Evolutionary conservation across 371 early-diverging fungal genomes (phyloP).

Genomic region (Syncephalis plumigaleata): DNA sequence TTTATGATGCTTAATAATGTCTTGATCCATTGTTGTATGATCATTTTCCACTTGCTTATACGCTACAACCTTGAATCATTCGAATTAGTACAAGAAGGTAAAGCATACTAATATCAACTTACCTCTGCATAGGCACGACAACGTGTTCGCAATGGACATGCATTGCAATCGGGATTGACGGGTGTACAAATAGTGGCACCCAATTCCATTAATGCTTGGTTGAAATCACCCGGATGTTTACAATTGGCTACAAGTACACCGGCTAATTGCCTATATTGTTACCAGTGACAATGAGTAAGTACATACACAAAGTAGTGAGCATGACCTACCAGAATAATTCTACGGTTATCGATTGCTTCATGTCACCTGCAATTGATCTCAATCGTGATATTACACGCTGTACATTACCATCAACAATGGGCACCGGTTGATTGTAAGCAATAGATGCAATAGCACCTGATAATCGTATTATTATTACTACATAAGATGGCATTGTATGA

Average conservation of each 20-base stretch:
- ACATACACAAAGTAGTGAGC: background rate
- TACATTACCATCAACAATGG: constrained; percentile 71
- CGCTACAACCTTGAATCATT: background rate
- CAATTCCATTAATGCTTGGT: constrained; percentile 74
- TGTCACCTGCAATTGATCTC: constrained; percentile 50
- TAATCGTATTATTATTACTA: background rate
- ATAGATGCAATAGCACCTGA: constrained; percentile 58
- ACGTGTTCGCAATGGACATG: constrained; percentile 38
- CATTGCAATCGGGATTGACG: constrained; percentile 38
- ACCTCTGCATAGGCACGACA: constrained; percentile 45
- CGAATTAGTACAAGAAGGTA: background rate
- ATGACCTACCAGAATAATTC: constrained; percentile 34
- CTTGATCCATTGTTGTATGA: too few species aligned
- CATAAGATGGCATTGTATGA: background rate
- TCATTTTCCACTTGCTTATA: background rate
- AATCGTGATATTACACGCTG: constrained; percentile 51
- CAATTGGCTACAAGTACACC: constrained; percentile 24
- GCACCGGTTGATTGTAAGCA: constrained; percentile 41
- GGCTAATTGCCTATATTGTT: constrained; percentile 29
- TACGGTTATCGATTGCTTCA: constrained; percentile 34
- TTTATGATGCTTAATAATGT: background rate
- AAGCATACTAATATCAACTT: constrained; percentile 3
- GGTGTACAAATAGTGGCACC: constrained; percentile 70
- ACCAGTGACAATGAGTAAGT: background rate
- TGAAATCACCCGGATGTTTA: constrained; percentile 53